These are phyloP conservation scores for Bacidia gigantensis DNA, from an alignment of 495 filamentous ascomycete species.

Conservation along the genomic window DNA sequence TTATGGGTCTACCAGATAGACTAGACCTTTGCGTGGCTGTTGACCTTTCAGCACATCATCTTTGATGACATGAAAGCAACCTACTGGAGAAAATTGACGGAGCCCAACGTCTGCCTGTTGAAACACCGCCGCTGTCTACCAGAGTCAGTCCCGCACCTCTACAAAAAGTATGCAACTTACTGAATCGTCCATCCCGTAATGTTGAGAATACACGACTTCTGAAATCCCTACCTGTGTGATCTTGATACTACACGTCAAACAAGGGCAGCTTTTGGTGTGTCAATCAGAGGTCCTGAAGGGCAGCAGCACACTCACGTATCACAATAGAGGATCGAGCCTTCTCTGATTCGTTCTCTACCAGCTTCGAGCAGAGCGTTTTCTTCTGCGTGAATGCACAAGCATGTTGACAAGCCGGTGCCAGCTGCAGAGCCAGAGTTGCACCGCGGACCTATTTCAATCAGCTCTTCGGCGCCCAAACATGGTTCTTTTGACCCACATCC, in stretches of 20 bases:
- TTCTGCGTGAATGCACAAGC: conserved; percentile 89
- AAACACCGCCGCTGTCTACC: conserved; percentile 58
- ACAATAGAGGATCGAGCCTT: conserved; percentile 73
- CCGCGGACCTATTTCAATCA: conserved; percentile 38
- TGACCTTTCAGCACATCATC: conserved; percentile 7
- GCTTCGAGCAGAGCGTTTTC: conserved; percentile 94
- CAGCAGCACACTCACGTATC: conserved; percentile 47
- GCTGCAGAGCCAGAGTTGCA: conserved; percentile 64
- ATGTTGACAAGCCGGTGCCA: conserved; percentile 66
- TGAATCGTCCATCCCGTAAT: conserved; percentile 81
- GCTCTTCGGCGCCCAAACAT: neutral
- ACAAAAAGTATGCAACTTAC: conserved; percentile 21
- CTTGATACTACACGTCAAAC: conserved; percentile 96
- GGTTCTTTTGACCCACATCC: conserved; percentile 47
- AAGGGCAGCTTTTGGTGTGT: conserved; percentile 51
- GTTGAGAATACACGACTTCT: conserved; percentile 87
- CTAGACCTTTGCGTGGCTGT: conserved; percentile 36
- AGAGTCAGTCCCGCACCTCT: neutral
- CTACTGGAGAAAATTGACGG: conserved; percentile 71
- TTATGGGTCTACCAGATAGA: conserved; percentile 7
- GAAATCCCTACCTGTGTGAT: conserved; percentile 89
- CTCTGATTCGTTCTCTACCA: conserved; percentile 74
- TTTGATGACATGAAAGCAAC: conserved; percentile 15
- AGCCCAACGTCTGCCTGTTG: conserved; percentile 59
- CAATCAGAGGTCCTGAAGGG: neutral